phyloP scores from a whole-genome alignment of 2,329 filamentous ascomycete genomes.

The Sclerotiophoma versabilis region DNA sequence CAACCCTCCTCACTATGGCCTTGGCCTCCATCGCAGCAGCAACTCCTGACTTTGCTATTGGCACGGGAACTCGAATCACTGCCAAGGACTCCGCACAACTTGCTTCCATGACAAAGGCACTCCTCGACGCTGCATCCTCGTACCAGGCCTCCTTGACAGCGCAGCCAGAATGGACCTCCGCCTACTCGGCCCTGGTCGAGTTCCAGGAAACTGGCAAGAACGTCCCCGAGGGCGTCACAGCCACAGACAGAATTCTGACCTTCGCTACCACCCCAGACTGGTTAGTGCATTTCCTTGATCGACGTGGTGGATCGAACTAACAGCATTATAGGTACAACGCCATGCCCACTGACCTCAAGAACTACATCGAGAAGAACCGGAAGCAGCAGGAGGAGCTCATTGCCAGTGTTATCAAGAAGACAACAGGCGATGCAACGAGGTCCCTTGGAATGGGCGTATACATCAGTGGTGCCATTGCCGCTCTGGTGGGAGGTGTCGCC shows the following conservation, averaged over 20 bases:
- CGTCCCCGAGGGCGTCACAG: conserved; percentile 16
- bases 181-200: conserved; percentile 1
- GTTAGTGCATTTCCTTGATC: background rate
- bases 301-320: background rate
- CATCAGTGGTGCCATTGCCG: conserved; percentile 11
- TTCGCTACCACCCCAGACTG: conserved; percentile 16
- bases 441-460: conserved; percentile 1
- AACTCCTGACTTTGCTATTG: conserved; percentile 5
- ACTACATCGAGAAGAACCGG: conserved; percentile 10
- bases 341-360: conserved; percentile 17
- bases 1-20: background rate
- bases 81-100: background rate
- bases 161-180: conserved; percentile 8
- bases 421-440: conserved; percentile 6
- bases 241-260: conserved; percentile 5
- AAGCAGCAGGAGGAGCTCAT: conserved; percentile 6
- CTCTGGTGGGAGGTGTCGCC: conserved; percentile 11
- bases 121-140: background rate
- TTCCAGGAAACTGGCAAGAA: conserved; percentile 15
- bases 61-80: background rate
- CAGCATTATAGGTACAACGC: conserved; percentile 8
- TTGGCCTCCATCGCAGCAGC: conserved; percentile 4
- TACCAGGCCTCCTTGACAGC: conserved; percentile 12
- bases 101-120: conserved; percentile 5
- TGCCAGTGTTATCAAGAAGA: conserved; percentile 5